phyloP scores from a whole-genome alignment of 2,329 filamentous ascomycete genomes.

The Aureobasidium sp. region DNA sequence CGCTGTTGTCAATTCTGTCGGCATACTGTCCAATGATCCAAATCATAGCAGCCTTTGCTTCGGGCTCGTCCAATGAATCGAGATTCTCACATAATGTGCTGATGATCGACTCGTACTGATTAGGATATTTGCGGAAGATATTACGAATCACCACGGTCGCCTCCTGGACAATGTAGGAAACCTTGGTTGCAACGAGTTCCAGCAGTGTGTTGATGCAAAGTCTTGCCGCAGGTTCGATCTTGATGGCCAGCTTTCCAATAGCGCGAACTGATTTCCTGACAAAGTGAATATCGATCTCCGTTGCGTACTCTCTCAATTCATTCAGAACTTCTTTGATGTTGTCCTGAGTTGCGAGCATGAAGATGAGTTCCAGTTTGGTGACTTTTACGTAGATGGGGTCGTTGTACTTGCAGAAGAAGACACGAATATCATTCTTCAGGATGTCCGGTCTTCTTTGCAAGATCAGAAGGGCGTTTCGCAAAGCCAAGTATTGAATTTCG shows the following conservation, averaged over 20 bases:
- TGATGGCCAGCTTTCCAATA: constrained; percentile 96
- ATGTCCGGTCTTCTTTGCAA: constrained; percentile 89
- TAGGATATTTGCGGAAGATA: constrained; percentile 98
- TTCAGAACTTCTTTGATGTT: constrained; percentile 95
- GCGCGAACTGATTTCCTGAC: constrained; percentile 95
- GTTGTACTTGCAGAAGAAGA: constrained; percentile 99
- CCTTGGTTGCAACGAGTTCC: constrained; percentile 92
- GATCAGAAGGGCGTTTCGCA: constrained; percentile 89
- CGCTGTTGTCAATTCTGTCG: constrained; percentile 93
- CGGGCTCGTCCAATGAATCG: constrained; percentile 91
- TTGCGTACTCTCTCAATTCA: constrained; percentile 85
- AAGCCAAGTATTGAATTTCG: constrained; percentile 94
- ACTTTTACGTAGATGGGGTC: constrained; percentile 99
- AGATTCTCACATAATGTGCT: constrained; percentile 91
- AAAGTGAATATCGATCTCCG: constrained; percentile 97
- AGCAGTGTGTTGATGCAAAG: constrained; percentile 89
- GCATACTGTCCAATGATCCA: constrained; percentile 99
- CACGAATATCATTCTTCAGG: constrained; percentile 88
- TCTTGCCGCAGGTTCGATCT: constrained; percentile 89
- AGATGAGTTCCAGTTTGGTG: constrained; percentile 95
- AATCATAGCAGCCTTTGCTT: constrained; percentile 97
- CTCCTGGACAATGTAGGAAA: constrained; percentile 98
- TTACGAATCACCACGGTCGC: constrained; percentile 98
- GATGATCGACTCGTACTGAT: constrained; percentile 98
- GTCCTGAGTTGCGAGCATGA: constrained; percentile 92